Base-by-base conservation (phyloP, 768 basidiomycete genomes). In the Scleroderma citrinum region DNA sequence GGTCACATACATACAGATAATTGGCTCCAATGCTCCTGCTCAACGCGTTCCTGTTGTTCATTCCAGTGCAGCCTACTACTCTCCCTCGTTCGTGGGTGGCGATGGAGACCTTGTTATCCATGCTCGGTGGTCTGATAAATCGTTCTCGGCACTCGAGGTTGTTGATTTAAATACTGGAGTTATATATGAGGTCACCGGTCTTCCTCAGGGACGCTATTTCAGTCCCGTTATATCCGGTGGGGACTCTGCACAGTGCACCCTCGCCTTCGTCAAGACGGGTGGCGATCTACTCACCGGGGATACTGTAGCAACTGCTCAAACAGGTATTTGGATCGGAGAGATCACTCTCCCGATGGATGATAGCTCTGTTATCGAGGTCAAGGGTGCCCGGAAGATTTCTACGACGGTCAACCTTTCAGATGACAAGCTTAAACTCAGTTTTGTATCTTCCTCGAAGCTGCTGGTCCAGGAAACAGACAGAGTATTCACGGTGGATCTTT, bases 141-240 rank as follows among this genome's bases (percentile, higher is more conserved):
- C 71, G 48, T 85, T 85, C 59, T 78, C 82, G 3, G 71, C 76
- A 3, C 77, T 88, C 56, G 85, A 88, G 66, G 55, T 88, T 26
- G 78, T 83, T 8, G 71, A 85, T 57, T 44, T 83, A 6, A 56
- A 58, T 7, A 66, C 71, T 1, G 72, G 69, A 3, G 58, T 59
- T 7, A 73, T 72, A 0, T 72, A 75, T 58, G 76, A 80, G 46
- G 50, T 87, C 32, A 65, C 62, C 6, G 82, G 80, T 20, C 64
- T 85, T 21, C 82, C 86, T 0, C 58, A 80, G 26, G 85, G 85
- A 0, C 74, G 85, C 32, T 87, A 85, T 63, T 75, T 78, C 57
- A 77, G 77, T 10, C 81, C 85, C 2, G 59, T 77, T 1, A 57
- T 86, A 11, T 83, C 76, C 46, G 68, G 68, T 47, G 53, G 52